A percentile compares a stretch with the other conserved stretches of the same genome.
Conservation (phyloP, 2,329 filamentous ascomycete species). For the Colletotrichum sp. region DNA sequence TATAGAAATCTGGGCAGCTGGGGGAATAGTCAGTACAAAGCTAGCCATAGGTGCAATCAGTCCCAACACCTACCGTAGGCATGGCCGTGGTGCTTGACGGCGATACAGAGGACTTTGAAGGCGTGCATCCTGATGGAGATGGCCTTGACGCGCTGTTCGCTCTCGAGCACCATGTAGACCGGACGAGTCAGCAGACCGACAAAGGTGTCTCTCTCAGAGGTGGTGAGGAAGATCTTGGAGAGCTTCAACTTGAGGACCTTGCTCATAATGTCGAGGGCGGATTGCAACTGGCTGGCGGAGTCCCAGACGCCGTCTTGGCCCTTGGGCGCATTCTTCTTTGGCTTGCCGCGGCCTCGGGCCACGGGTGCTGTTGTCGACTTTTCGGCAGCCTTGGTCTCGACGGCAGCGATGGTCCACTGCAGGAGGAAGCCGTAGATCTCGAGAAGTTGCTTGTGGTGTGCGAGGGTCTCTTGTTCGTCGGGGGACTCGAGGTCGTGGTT, state of each 20-base stretch:
- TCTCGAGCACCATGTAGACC: constrained; percentile 93
- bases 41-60: not conserved
- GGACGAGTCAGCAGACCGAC: constrained; percentile 90
- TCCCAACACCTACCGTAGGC: constrained; percentile 73
- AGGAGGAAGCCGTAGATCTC: constrained; percentile 94
- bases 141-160: constrained; percentile 88
- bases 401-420: constrained; percentile 94
- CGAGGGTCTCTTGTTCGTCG: constrained; percentile 86
- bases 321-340: constrained; percentile 73
- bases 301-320: constrained; percentile 84
- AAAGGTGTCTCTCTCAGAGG: constrained; percentile 94
- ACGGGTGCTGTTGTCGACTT: constrained; percentile 77
- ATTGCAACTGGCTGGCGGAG: constrained; percentile 84
- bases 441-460: constrained; percentile 87
- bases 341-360: constrained; percentile 75
- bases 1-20: constrained; percentile 95
- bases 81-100: constrained; percentile 97
- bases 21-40: constrained; percentile 30
- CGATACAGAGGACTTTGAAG: constrained; percentile 95
- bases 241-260: constrained; percentile 94
- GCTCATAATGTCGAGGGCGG: constrained; percentile 91
- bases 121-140: constrained; percentile 93
- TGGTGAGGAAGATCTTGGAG: constrained; percentile 91
- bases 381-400: constrained; percentile 91
- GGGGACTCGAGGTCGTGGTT: constrained; percentile 82